These are phyloP conservation scores for Phlegmacium glaucopus DNA, from an alignment of 768 basidiomycete species.

Conservation along the genomic window DNA sequence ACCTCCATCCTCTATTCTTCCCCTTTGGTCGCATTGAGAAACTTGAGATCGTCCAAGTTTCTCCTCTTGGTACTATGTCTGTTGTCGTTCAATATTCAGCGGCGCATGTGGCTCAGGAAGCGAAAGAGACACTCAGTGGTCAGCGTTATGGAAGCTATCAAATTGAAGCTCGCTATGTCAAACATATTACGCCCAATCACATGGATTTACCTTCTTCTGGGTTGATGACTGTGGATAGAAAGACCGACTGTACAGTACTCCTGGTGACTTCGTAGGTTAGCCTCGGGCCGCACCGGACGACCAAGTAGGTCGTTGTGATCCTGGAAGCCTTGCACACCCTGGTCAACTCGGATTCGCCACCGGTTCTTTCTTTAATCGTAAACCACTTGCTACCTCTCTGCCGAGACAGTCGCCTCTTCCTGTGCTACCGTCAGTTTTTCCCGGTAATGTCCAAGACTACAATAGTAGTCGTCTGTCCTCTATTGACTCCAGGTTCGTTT, in stretches of 20 bases:
- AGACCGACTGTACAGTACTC: not conserved
- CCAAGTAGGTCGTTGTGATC: not conserved
- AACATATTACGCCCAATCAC: conserved; percentile 8
- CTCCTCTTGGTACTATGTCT: conserved; percentile 40
- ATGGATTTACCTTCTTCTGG: not conserved
- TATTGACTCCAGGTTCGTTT: conserved; percentile 3
- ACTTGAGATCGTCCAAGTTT: conserved; percentile 47
- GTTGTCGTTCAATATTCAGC: conserved; percentile 65
- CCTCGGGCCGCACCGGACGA: not conserved
- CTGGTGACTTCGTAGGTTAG: not conserved
- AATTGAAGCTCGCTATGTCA: conserved; percentile 33
- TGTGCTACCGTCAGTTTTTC: conserved; percentile 9
- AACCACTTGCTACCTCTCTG: not conserved
- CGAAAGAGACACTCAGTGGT: conserved; percentile 55
- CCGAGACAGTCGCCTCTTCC: conserved; percentile 11
- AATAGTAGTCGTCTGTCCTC: not conserved
- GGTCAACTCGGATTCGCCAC: not conserved
- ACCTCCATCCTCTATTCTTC: conserved; percentile 69
- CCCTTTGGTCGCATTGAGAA: conserved; percentile 70
- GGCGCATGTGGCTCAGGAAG: conserved; percentile 55
- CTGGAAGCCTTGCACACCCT: not conserved
- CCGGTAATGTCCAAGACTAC: conserved; percentile 11
- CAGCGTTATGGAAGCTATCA: conserved; percentile 56
- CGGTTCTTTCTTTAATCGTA: not conserved
- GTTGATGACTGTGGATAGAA: not conserved